These are phyloP conservation scores for Trichoderma aggressivum DNA, from an alignment of 2,329 filamentous ascomycete species.

Conservation along the genomic window DNA sequence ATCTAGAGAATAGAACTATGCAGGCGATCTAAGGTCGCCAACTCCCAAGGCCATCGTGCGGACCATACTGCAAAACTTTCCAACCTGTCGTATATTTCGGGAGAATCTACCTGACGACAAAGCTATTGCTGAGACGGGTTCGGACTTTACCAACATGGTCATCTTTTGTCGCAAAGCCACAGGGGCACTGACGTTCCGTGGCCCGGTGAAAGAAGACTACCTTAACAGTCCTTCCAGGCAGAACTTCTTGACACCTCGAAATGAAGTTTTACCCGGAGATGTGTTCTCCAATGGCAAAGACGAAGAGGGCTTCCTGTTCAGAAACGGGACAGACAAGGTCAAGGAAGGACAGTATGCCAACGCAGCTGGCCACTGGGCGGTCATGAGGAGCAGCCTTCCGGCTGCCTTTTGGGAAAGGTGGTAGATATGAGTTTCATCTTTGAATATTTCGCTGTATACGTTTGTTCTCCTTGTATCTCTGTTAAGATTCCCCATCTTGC, in stretches of 20 bases:
- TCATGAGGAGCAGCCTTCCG: conserved; percentile 86
- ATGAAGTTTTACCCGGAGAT: conserved; percentile 60
- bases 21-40: conserved; percentile 77
- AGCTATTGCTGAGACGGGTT: conserved; percentile 45
- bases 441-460: neutral
- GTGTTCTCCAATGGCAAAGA: conserved; percentile 40
- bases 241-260: conserved; percentile 66
- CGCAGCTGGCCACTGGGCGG: conserved; percentile 80
- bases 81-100: conserved; percentile 86
- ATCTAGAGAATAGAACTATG: conserved; percentile 69
- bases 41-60: conserved; percentile 74
- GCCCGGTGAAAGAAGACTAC: conserved; percentile 61
- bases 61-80: conserved; percentile 79
- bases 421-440: conserved; percentile 42
- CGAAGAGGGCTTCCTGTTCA: conserved; percentile 53
- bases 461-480: neutral
- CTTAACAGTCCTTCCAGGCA: conserved; percentile 68
- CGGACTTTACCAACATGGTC: conserved; percentile 92
- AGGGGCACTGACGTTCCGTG: conserved; percentile 60
- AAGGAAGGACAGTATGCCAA: conserved; percentile 70
- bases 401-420: conserved; percentile 80
- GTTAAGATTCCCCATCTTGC: neutral
- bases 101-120: conserved; percentile 59
- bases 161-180: conserved; percentile 78
- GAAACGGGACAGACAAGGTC: conserved; percentile 64